These are phyloP conservation scores for Rhodocollybia butyracea DNA, from an alignment of 768 basidiomycete genomes.

Conservation along the genomic window DNA sequence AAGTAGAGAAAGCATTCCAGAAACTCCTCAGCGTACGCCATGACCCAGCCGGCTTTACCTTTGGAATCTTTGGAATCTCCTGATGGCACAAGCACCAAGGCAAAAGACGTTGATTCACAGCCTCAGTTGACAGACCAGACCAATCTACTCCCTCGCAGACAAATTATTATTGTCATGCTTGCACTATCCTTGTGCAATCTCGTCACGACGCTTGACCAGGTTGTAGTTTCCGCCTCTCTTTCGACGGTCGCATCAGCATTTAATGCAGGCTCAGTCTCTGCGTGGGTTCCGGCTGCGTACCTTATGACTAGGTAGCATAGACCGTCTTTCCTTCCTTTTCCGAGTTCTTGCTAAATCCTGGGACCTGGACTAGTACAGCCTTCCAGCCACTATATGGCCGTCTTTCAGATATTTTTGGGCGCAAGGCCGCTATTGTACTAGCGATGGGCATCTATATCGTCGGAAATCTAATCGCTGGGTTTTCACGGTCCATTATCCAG, in stretches of 20 bases:
- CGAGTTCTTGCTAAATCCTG: not conserved
- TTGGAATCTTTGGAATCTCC: no score
- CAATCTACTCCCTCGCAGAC: slow-evolving; percentile 64
- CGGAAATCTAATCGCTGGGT: slow-evolving; percentile 51
- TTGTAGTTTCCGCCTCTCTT: slow-evolving; percentile 60
- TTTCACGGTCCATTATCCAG: slow-evolving; percentile 51
- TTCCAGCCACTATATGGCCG: slow-evolving; percentile 36
- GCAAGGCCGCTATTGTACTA: slow-evolving; percentile 54
- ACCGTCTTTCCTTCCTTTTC: not conserved
- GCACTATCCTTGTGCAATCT: slow-evolving; percentile 60
- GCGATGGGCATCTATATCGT: slow-evolving; percentile 52
- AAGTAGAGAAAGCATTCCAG: no score
- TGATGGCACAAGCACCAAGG: no score
- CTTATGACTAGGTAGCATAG: slow-evolving; percentile 52
- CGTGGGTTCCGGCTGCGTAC: slow-evolving; percentile 75
- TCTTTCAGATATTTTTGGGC: slow-evolving; percentile 30
- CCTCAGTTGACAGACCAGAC: slow-evolving; percentile 67
- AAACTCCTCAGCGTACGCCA: no score
- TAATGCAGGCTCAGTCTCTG: slow-evolving; percentile 56
- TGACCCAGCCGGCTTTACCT: no score
- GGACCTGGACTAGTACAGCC: slow-evolving; percentile 37
- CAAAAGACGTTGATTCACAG: no score
- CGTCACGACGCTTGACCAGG: slow-evolving; percentile 60
- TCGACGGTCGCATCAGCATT: slow-evolving; percentile 70
- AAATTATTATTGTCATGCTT: slow-evolving; percentile 58